These are phyloP conservation scores for Sporodiniella umbellata DNA, from an alignment of 371 early-diverging fungal species.

Conservation along the genomic window DNA sequence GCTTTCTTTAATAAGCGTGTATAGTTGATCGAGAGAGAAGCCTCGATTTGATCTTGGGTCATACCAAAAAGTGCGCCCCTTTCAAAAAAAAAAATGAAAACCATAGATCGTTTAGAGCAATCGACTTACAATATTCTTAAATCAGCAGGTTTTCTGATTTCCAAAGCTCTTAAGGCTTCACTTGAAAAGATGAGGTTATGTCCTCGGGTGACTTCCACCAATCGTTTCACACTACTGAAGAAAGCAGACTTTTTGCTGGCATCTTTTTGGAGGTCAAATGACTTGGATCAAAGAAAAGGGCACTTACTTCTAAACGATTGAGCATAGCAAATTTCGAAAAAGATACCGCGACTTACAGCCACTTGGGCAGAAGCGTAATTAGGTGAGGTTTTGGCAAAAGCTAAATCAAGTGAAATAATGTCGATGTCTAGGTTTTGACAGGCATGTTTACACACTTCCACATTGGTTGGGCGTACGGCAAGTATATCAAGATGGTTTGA, in stretches of 20 bases:
- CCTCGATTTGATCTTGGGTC: slow-evolving; percentile 34
- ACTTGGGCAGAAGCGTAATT: slow-evolving; percentile 74
- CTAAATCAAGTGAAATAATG: slow-evolving; percentile 85
- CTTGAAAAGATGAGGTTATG: slow-evolving; percentile 83
- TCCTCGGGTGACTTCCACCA: slow-evolving; percentile 85
- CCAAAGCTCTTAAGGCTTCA: slow-evolving; percentile 75
- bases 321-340: slow-evolving; percentile 86
- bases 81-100: neutral
- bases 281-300: neutral
- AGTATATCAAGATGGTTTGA: slow-evolving; percentile 73
- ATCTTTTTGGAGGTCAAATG: slow-evolving; percentile 42
- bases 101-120: neutral
- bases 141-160: slow-evolving; percentile 82
- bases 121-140: slow-evolving; percentile 75
- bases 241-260: slow-evolving; percentile 55
- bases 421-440: slow-evolving; percentile 81
- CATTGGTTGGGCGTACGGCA: slow-evolving; percentile 77
- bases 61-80: slow-evolving; percentile 41
- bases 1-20: slow-evolving; percentile 33
- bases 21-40: slow-evolving; percentile 29
- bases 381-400: slow-evolving; percentile 28
- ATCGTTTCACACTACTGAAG: slow-evolving; percentile 69
- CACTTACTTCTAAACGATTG: slow-evolving; percentile 66
- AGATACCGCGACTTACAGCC: slow-evolving; percentile 74
- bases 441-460: slow-evolving; percentile 76